phyloP scores from a whole-genome alignment of 129 eudicot species.

The Chrysanthemum seticuspe region DNA sequence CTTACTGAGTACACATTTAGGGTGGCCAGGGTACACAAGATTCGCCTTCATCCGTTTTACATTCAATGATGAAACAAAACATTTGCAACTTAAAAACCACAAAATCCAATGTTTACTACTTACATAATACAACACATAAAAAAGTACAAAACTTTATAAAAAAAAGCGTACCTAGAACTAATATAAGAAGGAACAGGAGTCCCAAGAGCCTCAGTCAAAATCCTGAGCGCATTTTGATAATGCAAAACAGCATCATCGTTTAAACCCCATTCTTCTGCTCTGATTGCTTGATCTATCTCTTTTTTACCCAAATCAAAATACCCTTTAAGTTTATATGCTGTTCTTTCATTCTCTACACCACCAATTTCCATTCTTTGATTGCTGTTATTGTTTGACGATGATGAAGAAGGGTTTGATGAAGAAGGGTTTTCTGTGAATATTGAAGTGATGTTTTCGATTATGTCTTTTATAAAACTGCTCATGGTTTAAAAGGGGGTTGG shows the following conservation, averaged over 20 bases:
- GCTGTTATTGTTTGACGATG: no score
- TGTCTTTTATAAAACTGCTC: no score
- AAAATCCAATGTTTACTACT: background rate
- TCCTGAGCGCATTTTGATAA: conserved; percentile 68
- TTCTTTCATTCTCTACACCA: conserved; percentile 71
- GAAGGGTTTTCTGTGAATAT: no score
- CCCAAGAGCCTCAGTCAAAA: conserved; percentile 65
- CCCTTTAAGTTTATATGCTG: conserved; percentile 86
- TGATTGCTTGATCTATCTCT: conserved; percentile 84
- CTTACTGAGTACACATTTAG: no score
- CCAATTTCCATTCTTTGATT: conserved; percentile 48
- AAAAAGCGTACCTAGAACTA: conserved; percentile 51
- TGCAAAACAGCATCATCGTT: conserved; percentile 67
- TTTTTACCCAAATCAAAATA: conserved; percentile 82
- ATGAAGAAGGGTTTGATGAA: no score
- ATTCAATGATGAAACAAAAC: no score
- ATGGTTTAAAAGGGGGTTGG: no score
- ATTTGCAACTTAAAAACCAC: background rate
- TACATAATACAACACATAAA: conserved; percentile 1
- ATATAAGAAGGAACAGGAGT: conserved; percentile 91
- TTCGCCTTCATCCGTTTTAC: no score
- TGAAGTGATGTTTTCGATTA: no score
- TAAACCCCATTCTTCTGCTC: conserved; percentile 98
- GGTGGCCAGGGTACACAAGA: no score
- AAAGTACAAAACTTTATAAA: background rate